Percentiles rank a stretch among this genome's conserved stretches.
Conservation (phyloP, 352 stramenopile species). For the Aphanomyces invadans region DNA sequence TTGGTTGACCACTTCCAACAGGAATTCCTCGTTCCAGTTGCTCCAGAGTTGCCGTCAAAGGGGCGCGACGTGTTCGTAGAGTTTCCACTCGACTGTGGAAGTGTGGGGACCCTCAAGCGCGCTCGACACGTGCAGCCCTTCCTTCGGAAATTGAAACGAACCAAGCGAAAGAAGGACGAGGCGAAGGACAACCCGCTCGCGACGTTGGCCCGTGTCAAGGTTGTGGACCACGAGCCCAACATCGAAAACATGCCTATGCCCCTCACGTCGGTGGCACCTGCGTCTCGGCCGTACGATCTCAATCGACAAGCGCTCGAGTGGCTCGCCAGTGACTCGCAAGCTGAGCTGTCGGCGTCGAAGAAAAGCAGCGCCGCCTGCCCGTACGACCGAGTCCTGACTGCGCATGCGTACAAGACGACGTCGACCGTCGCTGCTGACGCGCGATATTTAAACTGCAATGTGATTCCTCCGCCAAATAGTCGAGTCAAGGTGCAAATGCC, state of each 20-base stretch:
- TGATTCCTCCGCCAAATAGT: neutral
- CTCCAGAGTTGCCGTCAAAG: neutral
- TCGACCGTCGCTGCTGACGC: no score
- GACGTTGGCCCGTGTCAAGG: neutral
- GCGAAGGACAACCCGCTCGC: neutral
- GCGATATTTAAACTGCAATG: neutral
- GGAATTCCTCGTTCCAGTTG: neutral
- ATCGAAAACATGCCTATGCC: neutral
- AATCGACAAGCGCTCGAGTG: slow-evolving; percentile 1
- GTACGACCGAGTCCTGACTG: neutral
- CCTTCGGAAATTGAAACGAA: neutral
- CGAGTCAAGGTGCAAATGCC: neutral
- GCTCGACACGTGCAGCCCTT: neutral
- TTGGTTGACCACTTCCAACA: no score
- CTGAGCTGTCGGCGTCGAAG: neutral
- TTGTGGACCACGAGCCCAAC: neutral
- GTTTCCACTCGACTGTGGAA: neutral
- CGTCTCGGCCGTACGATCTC: neutral
- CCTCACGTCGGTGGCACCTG: neutral
- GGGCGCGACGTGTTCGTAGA: slow-evolving; percentile 2
- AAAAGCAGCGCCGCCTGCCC: neutral
- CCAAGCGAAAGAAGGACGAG: neutral
- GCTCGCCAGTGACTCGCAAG: neutral
- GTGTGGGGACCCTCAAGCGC: neutral
- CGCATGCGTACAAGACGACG: neutral